A percentile compares a stretch with the other conserved stretches of the same genome.
Conservation (phyloP, 116 monocot species). For the Zostera marina region DNA sequence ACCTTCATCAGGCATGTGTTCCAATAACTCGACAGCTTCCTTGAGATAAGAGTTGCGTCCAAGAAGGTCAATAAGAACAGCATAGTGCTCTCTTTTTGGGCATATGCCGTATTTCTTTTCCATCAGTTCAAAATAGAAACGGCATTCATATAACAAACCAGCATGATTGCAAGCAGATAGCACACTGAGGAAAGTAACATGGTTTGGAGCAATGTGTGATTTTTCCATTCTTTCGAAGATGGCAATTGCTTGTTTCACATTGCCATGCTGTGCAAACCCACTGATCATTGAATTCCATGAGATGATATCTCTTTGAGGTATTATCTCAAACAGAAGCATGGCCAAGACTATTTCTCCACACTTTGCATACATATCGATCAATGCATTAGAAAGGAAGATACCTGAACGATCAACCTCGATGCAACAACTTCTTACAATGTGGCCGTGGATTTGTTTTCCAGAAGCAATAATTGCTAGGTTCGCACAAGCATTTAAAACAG, state of each 20-base stretch:
- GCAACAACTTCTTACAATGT: conserved; percentile 17
- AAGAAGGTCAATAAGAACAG: conserved; percentile 44
- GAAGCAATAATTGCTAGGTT: conserved; percentile 20
- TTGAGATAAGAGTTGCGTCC: conserved; percentile 23
- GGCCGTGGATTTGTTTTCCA: conserved; percentile 45
- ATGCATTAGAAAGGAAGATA: conserved; percentile 31
- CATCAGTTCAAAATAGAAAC: conserved; percentile 28
- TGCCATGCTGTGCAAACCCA: conserved; percentile 50
- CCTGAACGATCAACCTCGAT: conserved; percentile 7
- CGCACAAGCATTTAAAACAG: conserved; percentile 42
- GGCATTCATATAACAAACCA: conserved; percentile 29
- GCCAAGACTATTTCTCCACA: conserved; percentile 50
- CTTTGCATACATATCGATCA: conserved; percentile 69
- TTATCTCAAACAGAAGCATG: conserved; percentile 25
- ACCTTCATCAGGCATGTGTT: conserved; percentile 12
- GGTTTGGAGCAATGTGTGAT: conserved; percentile 28
- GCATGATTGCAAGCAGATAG: conserved; percentile 66
- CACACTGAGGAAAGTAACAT: conserved; percentile 49
- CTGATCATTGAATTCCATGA: conserved; percentile 72
- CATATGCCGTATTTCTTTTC: conserved; percentile 20
- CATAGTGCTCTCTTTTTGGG: conserved; percentile 52
- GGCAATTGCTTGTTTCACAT: conserved; percentile 27
- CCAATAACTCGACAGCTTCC: conserved; percentile 43
- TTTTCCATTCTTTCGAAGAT: conserved; percentile 36
- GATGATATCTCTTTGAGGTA: conserved; percentile 30